Conservation (phyloP, 1,284 basidiomycete genomes). For the Salmacisia buchloeana region DNA sequence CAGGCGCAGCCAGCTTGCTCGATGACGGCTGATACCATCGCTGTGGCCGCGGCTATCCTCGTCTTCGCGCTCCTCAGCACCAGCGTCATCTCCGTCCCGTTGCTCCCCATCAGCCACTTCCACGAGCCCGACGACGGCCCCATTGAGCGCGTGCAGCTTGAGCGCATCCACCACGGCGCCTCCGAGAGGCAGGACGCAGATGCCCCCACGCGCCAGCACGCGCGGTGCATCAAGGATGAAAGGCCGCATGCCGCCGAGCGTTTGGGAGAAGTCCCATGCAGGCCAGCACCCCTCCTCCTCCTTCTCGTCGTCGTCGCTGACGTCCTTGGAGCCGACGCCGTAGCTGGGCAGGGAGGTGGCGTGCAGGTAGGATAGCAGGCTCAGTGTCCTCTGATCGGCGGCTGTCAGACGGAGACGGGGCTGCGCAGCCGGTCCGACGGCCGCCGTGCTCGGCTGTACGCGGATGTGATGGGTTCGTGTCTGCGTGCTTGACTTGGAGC, state of each 20-base stretch:
- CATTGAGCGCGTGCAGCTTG: conserved; percentile 65
- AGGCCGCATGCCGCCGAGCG: conserved; percentile 57
- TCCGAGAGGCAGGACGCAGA: conserved; percentile 28
- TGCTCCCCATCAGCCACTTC: conserved; percentile 25
- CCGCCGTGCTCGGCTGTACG: neutral
- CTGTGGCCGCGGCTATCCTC: neutral
- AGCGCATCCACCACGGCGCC: conserved; percentile 25
- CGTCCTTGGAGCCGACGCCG: conserved; percentile 43
- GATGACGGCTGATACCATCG: neutral
- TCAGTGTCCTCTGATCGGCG: conserved; percentile 28
- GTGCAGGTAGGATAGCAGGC: conserved; percentile 38
- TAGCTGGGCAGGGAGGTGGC: neutral
- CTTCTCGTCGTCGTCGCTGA: neutral
- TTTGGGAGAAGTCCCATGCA: conserved; percentile 65
- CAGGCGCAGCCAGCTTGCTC: neutral
- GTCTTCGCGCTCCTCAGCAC: too few relatives aligned
- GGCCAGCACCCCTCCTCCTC: neutral
- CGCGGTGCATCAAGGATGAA: conserved; percentile 54
- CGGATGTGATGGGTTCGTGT: neutral
- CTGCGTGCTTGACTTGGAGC: neutral
- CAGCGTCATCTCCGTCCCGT: neutral
- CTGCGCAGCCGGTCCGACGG: neutral
- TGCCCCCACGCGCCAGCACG: conserved; percentile 64
- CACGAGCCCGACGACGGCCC: conserved; percentile 63
- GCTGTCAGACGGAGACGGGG: conserved; percentile 18